phyloP scores from a whole-genome alignment of 176 grass and related monocot species.

The Poa pratensis region DNA sequence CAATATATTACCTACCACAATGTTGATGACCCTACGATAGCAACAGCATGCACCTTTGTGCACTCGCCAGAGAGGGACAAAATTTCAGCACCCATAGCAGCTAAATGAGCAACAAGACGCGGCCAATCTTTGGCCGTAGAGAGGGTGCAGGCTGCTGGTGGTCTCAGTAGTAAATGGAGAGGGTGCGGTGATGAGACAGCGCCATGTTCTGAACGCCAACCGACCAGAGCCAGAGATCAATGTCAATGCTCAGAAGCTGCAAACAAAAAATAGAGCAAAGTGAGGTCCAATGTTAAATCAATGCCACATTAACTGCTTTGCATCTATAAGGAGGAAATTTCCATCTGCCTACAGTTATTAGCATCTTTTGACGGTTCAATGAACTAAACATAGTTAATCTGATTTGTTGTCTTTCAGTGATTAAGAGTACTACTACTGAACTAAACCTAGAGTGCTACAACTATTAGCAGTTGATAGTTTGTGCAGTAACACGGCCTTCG shows the following conservation, averaged over 20 bases:
- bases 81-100: constrained; percentile 31
- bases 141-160: constrained; percentile 1
- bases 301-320: constrained; percentile 39
- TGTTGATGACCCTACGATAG: constrained; percentile 16
- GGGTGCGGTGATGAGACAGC: constrained; percentile 90
- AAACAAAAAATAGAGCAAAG: constrained; percentile 34
- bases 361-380: neutral
- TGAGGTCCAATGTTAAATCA: constrained; percentile 34
- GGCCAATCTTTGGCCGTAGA: neutral
- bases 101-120: constrained; percentile 34
- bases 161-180: constrained; percentile 90
- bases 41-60: constrained; percentile 40
- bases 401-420: neutral
- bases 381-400: neutral
- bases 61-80: constrained; percentile 37
- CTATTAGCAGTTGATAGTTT: neutral
- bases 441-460: neutral
- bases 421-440: neutral
- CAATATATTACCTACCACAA: neutral
- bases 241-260: constrained; percentile 95
- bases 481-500: neutral
- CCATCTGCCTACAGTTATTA: neutral
- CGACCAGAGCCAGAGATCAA: constrained; percentile 97
- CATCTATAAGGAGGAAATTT: neutral
- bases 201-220: constrained; percentile 73